Evolutionary conservation across 1,284 basidiomycete species (phyloP), one percentile per base, ranked within the genome.

Genomic region (Austroboletus niveus): DNA sequence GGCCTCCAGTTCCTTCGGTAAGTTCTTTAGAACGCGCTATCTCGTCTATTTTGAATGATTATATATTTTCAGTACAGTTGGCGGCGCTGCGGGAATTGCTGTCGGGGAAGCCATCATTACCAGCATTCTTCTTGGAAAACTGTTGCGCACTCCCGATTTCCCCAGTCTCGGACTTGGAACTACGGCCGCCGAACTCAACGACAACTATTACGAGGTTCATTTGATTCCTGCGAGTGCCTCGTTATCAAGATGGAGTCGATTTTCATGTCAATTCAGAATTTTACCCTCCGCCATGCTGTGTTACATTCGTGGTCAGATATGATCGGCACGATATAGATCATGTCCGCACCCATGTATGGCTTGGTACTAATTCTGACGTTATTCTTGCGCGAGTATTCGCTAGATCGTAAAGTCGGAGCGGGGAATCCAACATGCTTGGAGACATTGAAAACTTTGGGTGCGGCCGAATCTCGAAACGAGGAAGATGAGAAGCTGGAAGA

Each of bases 1-100:
- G 81, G 83, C 0, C 87, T 85, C 61, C 80, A 81, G n/a, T 84
- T 92, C 60, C 69, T 90, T 54, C 77, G 88, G 82, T 84, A 59
- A 46, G 69, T 47, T 27, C 1, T 12, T 40, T 42, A n/a, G 8
- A 30, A 30, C 24, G 3, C 14, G 29, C 27, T 22, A 29, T 49
- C 31, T 10, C 30, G 7, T 31, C 30, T 31, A 31, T 31, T 31
- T 31, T 31, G 30, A 31, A 11, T 31, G 10, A 11, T 11, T 31
- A 5, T 8, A 31, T 31, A 17, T 6, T 40, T 47, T 10, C 52
- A 84, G 85, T 48, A 82, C 79, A 0, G 68, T 92, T 15, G 89
- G 88, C 15, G 89, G 85, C 5, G 87, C 89, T 1, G 75, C 91
- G 32, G 87, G 89, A 7, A 80, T 92, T 52, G 76, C 87, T 0